A percentile compares a stretch with the other conserved stretches of the same genome.
Conservation (phyloP, 73 alveolate genomes). For the Chromera velia region DNA sequence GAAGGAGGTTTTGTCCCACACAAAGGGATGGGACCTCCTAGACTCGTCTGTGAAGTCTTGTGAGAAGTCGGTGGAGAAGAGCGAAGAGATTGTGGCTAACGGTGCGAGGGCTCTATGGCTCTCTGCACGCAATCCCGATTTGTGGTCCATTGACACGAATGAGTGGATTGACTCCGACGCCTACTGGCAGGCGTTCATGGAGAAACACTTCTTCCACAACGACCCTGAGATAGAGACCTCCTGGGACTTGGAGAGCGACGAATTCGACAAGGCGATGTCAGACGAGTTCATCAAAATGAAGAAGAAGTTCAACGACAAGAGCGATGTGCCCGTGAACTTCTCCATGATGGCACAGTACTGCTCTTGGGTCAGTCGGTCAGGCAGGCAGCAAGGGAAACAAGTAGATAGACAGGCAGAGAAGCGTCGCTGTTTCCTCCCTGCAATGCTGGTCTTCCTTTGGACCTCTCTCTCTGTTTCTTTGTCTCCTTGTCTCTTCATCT, state of each 20-base stretch:
- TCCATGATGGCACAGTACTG: neutral
- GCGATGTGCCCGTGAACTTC: neutral
- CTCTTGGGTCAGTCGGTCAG: too few relatives aligned
- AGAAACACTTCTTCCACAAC: neutral
- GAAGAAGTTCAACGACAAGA: neutral
- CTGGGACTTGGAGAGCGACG: too few relatives aligned
- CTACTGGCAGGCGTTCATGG: neutral
- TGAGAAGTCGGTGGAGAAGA: neutral
- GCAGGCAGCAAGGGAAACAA: too few relatives aligned
- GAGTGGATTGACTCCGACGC: neutral
- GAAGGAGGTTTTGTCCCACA: neutral
- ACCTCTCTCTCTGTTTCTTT: too few relatives aligned
- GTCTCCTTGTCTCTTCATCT: too few relatives aligned
- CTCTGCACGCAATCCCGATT: neutral
- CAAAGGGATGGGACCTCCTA: neutral
- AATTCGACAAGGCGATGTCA: neutral
- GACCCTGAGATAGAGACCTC: too few relatives aligned
- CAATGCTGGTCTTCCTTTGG: too few relatives aligned
- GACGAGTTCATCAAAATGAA: neutral
- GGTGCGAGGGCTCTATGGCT: neutral
- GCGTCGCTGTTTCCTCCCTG: too few relatives aligned
- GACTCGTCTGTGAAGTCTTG: neutral
- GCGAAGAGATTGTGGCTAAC: neutral
- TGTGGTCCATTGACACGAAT: neutral
- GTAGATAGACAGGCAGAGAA: neutral